These are phyloP conservation scores for Apiospora hydei DNA, from an alignment of 2,329 filamentous ascomycete genomes.

Conservation along the genomic window DNA sequence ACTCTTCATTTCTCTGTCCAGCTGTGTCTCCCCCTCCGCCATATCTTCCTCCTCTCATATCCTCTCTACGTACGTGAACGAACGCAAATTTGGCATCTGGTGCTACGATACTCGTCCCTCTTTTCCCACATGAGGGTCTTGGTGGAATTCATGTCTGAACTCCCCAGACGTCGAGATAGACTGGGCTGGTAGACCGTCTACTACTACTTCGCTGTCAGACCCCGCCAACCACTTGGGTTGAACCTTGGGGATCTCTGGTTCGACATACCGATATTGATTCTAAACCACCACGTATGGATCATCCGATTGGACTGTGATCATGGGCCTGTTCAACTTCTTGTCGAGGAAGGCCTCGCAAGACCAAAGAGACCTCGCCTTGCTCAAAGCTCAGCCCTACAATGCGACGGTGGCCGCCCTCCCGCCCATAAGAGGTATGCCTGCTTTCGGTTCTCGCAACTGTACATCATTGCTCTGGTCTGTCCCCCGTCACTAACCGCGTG, in stretches of 20 bases:
- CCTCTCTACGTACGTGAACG: not conserved
- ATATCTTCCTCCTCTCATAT: not conserved
- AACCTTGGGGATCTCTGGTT: not conserved
- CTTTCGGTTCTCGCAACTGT: slow-evolving; percentile 32
- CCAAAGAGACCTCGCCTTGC: slow-evolving; percentile 29
- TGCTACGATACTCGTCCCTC: not conserved
- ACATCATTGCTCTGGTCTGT: slow-evolving; percentile 30
- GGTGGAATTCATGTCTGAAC: slow-evolving; percentile 10
- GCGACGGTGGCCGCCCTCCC: slow-evolving; percentile 44
- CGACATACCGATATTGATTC: not conserved
- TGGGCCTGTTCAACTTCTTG: slow-evolving; percentile 47
- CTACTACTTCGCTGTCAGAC: not conserved
- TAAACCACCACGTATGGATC: not conserved
- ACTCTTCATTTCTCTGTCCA: not conserved
- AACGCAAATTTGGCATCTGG: not conserved
- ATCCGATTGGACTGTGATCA: slow-evolving; percentile 30
- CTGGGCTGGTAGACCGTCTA: not conserved
- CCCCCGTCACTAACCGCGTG: slow-evolving; percentile 27
- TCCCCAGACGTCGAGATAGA: not conserved
- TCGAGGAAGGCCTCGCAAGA: slow-evolving; percentile 39
- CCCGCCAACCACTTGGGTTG: not conserved
- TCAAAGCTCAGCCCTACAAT: slow-evolving; percentile 49
- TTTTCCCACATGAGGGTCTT: slow-evolving; percentile 2
- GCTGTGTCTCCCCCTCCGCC: slow-evolving; percentile 2
- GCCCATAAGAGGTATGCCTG: slow-evolving; percentile 46